Conservation (phyloP, 495 filamentous ascomycete species). For the Lepidopterella palustris region DNA sequence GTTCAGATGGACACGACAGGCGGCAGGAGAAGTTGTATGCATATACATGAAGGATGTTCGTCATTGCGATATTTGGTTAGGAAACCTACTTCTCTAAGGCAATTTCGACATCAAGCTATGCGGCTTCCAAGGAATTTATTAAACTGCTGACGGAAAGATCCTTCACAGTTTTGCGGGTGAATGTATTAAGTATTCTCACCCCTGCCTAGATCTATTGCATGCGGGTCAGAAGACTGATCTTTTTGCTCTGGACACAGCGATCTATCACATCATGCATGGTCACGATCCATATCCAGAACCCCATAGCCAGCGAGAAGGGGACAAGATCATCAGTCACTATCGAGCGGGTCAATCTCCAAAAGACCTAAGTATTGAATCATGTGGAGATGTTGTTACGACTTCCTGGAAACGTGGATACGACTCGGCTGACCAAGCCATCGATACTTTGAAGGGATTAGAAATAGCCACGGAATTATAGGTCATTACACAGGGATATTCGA, state of each 20-base stretch:
- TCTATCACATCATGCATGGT: constrained; percentile 17
- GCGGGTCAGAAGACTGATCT: constrained; percentile 3
- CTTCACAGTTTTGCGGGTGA: background rate
- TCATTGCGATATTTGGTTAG: constrained; percentile 1
- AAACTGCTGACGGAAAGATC: background rate
- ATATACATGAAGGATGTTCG: background rate
- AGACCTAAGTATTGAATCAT: too few relatives aligned
- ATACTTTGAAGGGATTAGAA: too few relatives aligned
- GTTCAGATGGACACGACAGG: background rate
- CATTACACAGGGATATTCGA: too few relatives aligned
- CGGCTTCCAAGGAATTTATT: constrained; percentile 9
- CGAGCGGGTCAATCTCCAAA: too few relatives aligned
- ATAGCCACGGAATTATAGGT: too few relatives aligned
- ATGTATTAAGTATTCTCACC: background rate
- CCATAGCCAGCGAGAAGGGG: too few relatives aligned
- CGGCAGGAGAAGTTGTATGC: background rate
- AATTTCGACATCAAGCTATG: constrained; percentile 12
- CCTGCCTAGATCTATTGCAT: background rate
- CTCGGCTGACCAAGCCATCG: too few relatives aligned
- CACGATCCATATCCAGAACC: too few relatives aligned
- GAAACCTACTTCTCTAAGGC: constrained; percentile 7
- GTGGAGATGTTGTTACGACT: too few relatives aligned
- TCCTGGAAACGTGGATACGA: too few relatives aligned
- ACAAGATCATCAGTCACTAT: too few relatives aligned
- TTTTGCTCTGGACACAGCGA: constrained; percentile 12